Base-by-base conservation (phyloP, 768 basidiomycete species). In the Coprinellus micaceus region DNA sequence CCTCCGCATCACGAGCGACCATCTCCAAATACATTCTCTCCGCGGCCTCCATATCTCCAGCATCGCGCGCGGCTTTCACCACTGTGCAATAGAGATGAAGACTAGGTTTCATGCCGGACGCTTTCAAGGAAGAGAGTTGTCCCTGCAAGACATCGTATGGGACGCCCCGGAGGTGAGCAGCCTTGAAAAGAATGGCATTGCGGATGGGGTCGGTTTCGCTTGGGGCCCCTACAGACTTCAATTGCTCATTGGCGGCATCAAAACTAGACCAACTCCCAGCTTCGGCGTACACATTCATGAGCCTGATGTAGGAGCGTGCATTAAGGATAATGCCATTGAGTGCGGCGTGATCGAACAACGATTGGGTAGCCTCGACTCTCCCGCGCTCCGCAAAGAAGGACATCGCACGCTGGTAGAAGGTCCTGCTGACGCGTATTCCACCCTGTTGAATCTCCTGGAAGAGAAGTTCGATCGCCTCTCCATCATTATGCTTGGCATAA, bases 1-100 rank as follows among this genome's bases (percentile, higher is more conserved):
- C 72, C 71, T 12, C 71, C 60, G 45, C 69, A 64, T 29, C 63
- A n/a, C 74, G 65, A n/a, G 63, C 60, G 55, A 87, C 82, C 81
- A 96, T 84, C 66, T 89, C 78, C 36, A 70, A 66, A 64, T 87
- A 86, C 21, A 95, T 73, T n/a, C 84, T 76, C 48, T 74, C 67
- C 5, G 92, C 93, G 7, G 81, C 67, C 13, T 74, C 71, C 78
- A 94, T 83, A 53, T 78, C 66, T 5, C 84, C 82, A 17, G 83
- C 74, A 62, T 94, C 89, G 64, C 89, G 88, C 11, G 94, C 89
- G 0, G 89, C 87, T 65, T 91, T 89, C 33, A 95, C 83, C 48
- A 93, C 73, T 44, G 89, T 73, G 1, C 88, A 77, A 67, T 88
- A 96, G 0, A 89, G 85, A 61, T 79, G 76, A 3, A 62, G 67